phyloP scores from a whole-genome alignment of 2,329 filamentous ascomycete genomes.

The Ophiostoma ips region DNA sequence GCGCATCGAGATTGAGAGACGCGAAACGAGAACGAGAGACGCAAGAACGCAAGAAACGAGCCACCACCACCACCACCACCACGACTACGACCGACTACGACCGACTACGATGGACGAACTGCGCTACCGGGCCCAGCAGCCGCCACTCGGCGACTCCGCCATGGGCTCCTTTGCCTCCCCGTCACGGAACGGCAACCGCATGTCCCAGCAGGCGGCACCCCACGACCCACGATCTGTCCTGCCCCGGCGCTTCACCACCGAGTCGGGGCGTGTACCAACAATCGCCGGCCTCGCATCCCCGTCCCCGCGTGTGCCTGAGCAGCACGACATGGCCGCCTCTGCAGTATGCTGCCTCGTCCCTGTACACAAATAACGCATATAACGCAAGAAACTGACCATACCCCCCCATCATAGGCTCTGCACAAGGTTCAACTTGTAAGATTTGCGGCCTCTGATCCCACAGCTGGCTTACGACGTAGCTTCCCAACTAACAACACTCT shows the following conservation, averaged over 20 bases:
- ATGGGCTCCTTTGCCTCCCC: slow-evolving; percentile 65
- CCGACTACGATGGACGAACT: slow-evolving; percentile 52
- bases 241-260: slow-evolving; percentile 87
- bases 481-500: not conserved
- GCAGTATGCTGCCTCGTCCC: slow-evolving; percentile 15
- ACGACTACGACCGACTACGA: slow-evolving; percentile 19
- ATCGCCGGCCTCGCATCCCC: slow-evolving; percentile 46
- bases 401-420: slow-evolving; percentile 33
- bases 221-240: slow-evolving; percentile 64
- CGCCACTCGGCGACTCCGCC: slow-evolving; percentile 59
- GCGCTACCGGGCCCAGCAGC: slow-evolving; percentile 64
- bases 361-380: not conserved
- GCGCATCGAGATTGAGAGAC: not conserved
- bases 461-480: not conserved
- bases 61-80: not conserved
- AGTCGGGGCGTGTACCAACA: slow-evolving; percentile 70
- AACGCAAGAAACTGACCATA: slow-evolving; percentile 9
- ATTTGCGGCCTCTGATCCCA: not conserved
- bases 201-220: slow-evolving; percentile 40
- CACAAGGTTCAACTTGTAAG: slow-evolving; percentile 65
- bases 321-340: slow-evolving; percentile 34
- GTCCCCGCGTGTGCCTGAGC: slow-evolving; percentile 32
- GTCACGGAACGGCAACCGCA: slow-evolving; percentile 53
- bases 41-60: not conserved
- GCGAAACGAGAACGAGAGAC: not conserved